A percentile compares a stretch with the other conserved stretches of the same genome.
phyloP scores from a whole-genome alignment of 78 protist species.

The Dictyostelium citrinum region DNA sequence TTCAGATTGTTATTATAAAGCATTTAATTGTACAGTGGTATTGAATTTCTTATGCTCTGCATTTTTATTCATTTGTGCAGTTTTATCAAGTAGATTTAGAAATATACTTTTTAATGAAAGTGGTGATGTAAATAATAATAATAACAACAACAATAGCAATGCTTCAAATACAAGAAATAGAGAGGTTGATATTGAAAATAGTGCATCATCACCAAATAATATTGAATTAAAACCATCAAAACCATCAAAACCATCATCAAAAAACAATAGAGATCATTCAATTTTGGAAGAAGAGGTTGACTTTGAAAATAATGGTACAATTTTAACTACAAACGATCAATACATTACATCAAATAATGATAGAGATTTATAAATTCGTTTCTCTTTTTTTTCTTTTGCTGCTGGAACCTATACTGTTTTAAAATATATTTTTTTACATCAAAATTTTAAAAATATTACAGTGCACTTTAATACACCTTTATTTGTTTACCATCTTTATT shows the following conservation, averaged over 20 bases:
- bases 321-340: not conserved
- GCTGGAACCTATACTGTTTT: no score
- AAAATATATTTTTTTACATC: no score
- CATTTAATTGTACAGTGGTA: not conserved
- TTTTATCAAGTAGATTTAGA: not conserved
- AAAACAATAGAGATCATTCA: not conserved
- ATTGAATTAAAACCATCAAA: not conserved
- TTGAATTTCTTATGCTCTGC: not conserved
- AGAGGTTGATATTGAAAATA: not conserved
- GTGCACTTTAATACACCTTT: no score
- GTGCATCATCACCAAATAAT: not conserved
- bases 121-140: not conserved
- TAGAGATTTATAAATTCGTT: not conserved
- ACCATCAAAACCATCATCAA: not conserved
- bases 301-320: not conserved
- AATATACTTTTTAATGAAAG: not conserved
- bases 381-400: no score
- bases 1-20: not conserved
- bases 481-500: no score
- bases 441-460: no score
- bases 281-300: not conserved
- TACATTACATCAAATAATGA: not conserved
- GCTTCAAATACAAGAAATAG: not conserved
- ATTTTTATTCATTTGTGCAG: not conserved
- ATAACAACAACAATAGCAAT: not conserved